Evolutionary conservation across 306 rosid species (phyloP), one percentile per base, ranked within the genome.

Genomic region (Cucumis cinereus): DNA sequence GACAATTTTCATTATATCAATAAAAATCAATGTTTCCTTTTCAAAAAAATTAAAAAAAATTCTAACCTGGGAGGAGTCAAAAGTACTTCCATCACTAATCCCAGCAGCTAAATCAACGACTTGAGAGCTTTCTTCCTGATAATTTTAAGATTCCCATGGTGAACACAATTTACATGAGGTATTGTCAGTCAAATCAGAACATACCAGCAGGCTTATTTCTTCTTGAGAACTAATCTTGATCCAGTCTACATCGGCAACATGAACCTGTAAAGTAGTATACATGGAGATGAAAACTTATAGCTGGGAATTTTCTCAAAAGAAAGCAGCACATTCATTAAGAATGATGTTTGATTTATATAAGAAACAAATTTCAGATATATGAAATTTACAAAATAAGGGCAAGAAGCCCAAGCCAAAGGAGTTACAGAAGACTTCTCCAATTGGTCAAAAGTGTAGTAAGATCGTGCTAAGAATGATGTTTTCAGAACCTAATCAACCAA

Each of bases 191-290:
- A n/a, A 73, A 71, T 60, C 36, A 85, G 68, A 70, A 74, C 84
- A 56, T 83, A 92, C 98, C 94, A 91, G 85, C 30, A 93, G 83
- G 89, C 89, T 88, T 76, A 91, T 86, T 81, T 88, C 96, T 77
- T 87, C 92, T 71, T 84, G 88, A 43, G 97, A 83, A 7, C 64
- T 76, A 77, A 93, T 87, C 88, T 82, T 85, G 69, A 93, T 87
- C 98, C 98, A 91, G 74, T 93, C 96, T 40, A 91, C 79, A 84
- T 91, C 97, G 12, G 88, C 96, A 86, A 93, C 98, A 85, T 87
- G 96, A 76, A 91, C 96, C 98, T 92, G 89, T 40, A 84, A 81
- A 47, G 77, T 28, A 82, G 82, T 77, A 71, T 35, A 36, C 59
- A 20, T 66, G 56, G 67, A 58, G 67, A 61, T 67, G 75, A 56